phyloP scores from a whole-genome alignment of 2,329 filamentous ascomycete species.

The Aspergillus sp. region DNA sequence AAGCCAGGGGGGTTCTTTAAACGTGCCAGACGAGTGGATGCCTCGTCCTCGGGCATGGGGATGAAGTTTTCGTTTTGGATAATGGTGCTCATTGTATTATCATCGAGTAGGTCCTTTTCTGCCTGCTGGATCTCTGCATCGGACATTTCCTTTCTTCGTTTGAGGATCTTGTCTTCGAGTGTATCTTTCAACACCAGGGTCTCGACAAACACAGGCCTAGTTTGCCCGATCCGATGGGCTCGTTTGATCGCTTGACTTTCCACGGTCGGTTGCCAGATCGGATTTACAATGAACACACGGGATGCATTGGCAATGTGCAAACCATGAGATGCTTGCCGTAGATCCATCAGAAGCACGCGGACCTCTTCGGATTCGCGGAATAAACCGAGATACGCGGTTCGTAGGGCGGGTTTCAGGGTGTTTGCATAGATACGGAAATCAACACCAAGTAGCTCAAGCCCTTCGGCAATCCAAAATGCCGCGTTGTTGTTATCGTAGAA shows the following conservation, averaged over 20 bases:
- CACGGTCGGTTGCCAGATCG: constrained; percentile 76
- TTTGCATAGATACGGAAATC: constrained; percentile 56
- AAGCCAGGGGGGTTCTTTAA: constrained; percentile 26
- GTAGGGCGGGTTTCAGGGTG: constrained; percentile 55
- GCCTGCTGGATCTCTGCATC: constrained; percentile 52
- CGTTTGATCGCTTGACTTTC: constrained; percentile 90
- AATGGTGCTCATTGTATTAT: constrained; percentile 54
- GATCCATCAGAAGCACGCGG: constrained; percentile 82
- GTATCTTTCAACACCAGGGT: constrained; percentile 76
- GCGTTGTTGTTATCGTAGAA: constrained; percentile 89
- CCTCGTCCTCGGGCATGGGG: constrained; percentile 30
- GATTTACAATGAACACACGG: constrained; percentile 82
- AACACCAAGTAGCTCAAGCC: constrained; percentile 66
- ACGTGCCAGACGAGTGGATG: constrained; percentile 18
- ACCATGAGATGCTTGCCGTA: constrained; percentile 83
- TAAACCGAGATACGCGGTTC: constrained; percentile 69
- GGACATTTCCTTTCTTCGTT: constrained; percentile 70
- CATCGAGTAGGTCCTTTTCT: constrained; percentile 55
- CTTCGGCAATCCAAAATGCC: constrained; percentile 79
- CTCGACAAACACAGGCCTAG: constrained; percentile 72
- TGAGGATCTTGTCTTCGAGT: constrained; percentile 78
- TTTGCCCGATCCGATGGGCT: constrained; percentile 82
- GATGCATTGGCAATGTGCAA: constrained; percentile 80
- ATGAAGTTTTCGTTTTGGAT: constrained; percentile 54
- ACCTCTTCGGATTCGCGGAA: constrained; percentile 69